A percentile compares a stretch with the other conserved stretches of the same genome.
These are phyloP conservation scores for Coemansia sp. DNA, from an alignment of 192 early-diverging fungal species.

Conservation along the genomic window DNA sequence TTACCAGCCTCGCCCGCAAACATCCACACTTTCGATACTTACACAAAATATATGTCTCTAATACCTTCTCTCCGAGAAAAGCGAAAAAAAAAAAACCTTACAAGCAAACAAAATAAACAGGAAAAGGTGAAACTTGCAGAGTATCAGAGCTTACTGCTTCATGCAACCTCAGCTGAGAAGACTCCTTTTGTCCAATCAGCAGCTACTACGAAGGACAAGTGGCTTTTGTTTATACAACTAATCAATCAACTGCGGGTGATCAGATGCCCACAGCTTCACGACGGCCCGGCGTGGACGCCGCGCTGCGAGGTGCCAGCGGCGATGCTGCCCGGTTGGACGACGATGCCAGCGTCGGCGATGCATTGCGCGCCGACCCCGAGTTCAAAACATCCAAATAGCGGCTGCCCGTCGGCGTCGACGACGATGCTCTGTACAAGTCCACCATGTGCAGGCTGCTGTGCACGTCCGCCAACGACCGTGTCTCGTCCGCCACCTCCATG, in stretches of 20 bases:
- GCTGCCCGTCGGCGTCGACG: slow-evolving; percentile 35
- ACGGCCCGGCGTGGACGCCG: slow-evolving; percentile 48
- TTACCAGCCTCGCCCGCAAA: no score
- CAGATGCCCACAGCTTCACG: slow-evolving; percentile 37
- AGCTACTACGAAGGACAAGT: not conserved
- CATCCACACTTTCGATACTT: no score
- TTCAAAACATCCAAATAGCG: slow-evolving; percentile 6
- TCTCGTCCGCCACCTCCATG: slow-evolving; percentile 22
- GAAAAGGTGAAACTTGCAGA: not conserved
- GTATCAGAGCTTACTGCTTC: slow-evolving; percentile 2
- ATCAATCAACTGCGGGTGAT: not conserved
- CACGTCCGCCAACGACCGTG: slow-evolving; percentile 34
- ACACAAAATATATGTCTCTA: no score
- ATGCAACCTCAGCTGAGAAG: not conserved
- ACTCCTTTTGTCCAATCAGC: slow-evolving; percentile 4
- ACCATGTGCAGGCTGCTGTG: slow-evolving; percentile 17
- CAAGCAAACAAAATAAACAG: not conserved
- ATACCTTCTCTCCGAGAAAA: no score
- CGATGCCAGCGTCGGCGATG: slow-evolving; percentile 17
- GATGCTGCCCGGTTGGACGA: slow-evolving; percentile 15
- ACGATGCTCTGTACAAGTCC: slow-evolving; percentile 42
- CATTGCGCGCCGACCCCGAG: slow-evolving; percentile 15
- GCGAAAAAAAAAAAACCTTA: slow-evolving; percentile 1
- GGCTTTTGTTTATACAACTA: not conserved
- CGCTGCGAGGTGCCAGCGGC: slow-evolving; percentile 45